These are phyloP conservation scores for Lachancea mirantina DNA, from an alignment of 805 yeast species.

Conservation along the genomic window DNA sequence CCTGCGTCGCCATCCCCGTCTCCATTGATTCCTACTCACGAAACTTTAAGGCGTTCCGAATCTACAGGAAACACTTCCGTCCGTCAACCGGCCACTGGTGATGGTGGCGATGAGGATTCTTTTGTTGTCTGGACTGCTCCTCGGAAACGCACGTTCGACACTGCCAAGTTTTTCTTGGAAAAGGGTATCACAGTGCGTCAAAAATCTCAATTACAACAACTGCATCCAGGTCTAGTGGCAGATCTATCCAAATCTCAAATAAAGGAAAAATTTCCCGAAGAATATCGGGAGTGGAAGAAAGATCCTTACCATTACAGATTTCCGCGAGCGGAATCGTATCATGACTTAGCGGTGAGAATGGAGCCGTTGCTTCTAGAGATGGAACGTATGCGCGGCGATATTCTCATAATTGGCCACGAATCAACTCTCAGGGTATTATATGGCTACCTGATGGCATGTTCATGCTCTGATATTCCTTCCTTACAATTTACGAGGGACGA, in stretches of 20 bases:
- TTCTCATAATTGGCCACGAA: slow-evolving; percentile 89
- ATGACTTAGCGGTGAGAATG: slow-evolving; percentile 88
- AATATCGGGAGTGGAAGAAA: slow-evolving; percentile 51
- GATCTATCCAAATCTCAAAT: slow-evolving; percentile 58
- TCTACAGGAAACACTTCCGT: slow-evolving; percentile 20
- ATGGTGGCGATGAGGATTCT: slow-evolving; percentile 52
- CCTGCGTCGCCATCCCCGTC: slow-evolving; percentile 12
- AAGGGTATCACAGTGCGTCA: slow-evolving; percentile 60
- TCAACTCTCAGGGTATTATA: slow-evolving; percentile 81
- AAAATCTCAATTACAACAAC: slow-evolving; percentile 76
- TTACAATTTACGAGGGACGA: slow-evolving; percentile 74
- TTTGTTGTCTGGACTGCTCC: slow-evolving; percentile 95
- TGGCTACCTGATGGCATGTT: slow-evolving; percentile 90
- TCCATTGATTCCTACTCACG: slow-evolving; percentile 25
- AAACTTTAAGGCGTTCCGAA: slow-evolving; percentile 19
- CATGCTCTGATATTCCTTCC: slow-evolving; percentile 78
- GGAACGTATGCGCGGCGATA: slow-evolving; percentile 85
- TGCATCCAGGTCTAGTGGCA: slow-evolving; percentile 85
- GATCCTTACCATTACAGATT: slow-evolving; percentile 93
- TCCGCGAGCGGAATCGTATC: slow-evolving; percentile 90
- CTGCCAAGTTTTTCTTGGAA: slow-evolving; percentile 61
- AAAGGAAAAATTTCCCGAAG: slow-evolving; percentile 53
- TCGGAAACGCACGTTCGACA: slow-evolving; percentile 72
- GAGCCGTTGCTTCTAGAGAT: slow-evolving; percentile 90
- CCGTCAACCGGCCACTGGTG: slow-evolving; percentile 39